These are phyloP conservation scores for Medicago ruthenica DNA, from an alignment of 306 rosid genomes.

Conservation along the genomic window DNA sequence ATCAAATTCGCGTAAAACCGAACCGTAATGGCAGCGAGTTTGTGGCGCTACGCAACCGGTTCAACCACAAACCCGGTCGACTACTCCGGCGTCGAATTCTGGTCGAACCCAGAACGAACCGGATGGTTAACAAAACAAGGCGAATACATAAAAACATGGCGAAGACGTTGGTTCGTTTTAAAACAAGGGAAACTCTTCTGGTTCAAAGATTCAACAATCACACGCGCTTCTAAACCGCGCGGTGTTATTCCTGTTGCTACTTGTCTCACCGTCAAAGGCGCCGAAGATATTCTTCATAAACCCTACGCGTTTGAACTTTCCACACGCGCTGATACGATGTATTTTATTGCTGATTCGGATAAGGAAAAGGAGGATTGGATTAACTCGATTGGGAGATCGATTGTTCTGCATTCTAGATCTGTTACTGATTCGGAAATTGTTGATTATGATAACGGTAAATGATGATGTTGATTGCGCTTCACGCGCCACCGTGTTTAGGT, in stretches of 20 bases:
- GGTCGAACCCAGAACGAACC: constrained; percentile 50
- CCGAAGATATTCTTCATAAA: constrained; percentile 60
- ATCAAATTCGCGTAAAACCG: not conserved
- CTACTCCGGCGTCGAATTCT: constrained; percentile 45
- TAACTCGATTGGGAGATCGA: constrained; percentile 70
- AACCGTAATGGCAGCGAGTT: constrained; percentile 28
- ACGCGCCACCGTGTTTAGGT: constrained; percentile 39
- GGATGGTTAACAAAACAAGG: constrained; percentile 52
- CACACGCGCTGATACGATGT: constrained; percentile 61
- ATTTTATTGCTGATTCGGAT: constrained; percentile 68
- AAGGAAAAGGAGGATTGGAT: constrained; percentile 76
- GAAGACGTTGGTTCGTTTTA: constrained; percentile 52
- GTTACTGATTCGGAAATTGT: constrained; percentile 71
- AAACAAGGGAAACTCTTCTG: constrained; percentile 54
- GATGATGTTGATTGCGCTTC: constrained; percentile 32
- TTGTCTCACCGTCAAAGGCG: constrained; percentile 64
- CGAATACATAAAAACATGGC: constrained; percentile 58
- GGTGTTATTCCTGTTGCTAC: constrained; percentile 56
- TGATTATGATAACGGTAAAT: constrained; percentile 61
- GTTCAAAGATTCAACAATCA: constrained; percentile 52
- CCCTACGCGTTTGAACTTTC: constrained; percentile 62
- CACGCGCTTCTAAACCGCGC: constrained; percentile 45
- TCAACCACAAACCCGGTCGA: constrained; percentile 14
- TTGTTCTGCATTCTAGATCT: constrained; percentile 73
- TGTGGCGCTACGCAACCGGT: constrained; percentile 48